Percentiles rank a stretch among this genome's conserved stretches.
Conservation (phyloP, 2,329 filamentous ascomycete species). For the Fusarium sterilihyphosum region DNA sequence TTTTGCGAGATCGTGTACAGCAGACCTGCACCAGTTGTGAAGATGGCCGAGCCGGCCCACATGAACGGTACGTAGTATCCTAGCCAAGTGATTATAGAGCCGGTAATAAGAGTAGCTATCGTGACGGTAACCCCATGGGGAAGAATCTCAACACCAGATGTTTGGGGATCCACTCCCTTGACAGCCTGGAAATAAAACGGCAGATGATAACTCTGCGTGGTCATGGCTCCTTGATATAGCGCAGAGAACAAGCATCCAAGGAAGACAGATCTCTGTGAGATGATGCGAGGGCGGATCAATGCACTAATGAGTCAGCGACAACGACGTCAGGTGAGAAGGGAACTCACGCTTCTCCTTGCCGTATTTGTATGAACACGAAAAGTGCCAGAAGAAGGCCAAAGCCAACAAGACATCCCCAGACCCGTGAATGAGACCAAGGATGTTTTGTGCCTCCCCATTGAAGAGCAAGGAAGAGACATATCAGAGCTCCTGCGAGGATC, state of each 20-base stretch:
- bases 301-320: slow-evolving; percentile 7
- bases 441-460: slow-evolving; percentile 40
- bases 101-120: slow-evolving; percentile 21
- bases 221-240: slow-evolving; percentile 35
- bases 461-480: slow-evolving; percentile 36
- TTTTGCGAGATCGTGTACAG: slow-evolving; percentile 39
- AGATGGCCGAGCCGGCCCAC: slow-evolving; percentile 31
- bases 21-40: slow-evolving; percentile 25
- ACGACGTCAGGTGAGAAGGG: neutral
- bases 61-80: slow-evolving; percentile 37
- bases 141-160: slow-evolving; percentile 32
- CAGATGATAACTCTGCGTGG: slow-evolving; percentile 31
- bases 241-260: slow-evolving; percentile 30
- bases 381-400: slow-evolving; percentile 25
- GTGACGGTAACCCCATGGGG: slow-evolving; percentile 31
- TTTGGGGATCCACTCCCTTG: slow-evolving; percentile 14
- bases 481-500: slow-evolving; percentile 10
- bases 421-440: slow-evolving; percentile 34
- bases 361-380: slow-evolving; percentile 23
- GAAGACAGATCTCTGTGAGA: slow-evolving; percentile 25
- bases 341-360: slow-evolving; percentile 24
- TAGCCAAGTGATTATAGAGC: slow-evolving; percentile 12
- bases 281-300: slow-evolving; percentile 24
- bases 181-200: slow-evolving; percentile 42
- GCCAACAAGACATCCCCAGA: slow-evolving; percentile 38